phyloP scores from a whole-genome alignment of 2,329 filamentous ascomycete genomes.

The Dactylonectria macrodidyma region DNA sequence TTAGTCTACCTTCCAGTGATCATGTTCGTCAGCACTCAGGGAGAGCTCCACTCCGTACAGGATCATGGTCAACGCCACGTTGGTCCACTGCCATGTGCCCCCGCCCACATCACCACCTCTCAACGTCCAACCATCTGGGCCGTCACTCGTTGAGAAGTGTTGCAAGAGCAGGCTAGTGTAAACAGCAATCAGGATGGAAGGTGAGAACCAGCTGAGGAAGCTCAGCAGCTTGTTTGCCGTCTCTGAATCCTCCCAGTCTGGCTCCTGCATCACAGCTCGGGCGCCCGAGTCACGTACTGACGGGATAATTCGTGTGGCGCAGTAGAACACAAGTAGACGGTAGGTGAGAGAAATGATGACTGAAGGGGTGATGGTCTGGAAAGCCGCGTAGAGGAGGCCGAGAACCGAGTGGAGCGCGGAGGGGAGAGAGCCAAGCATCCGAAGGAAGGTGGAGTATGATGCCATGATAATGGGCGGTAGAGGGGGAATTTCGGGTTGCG shows the following conservation, averaged over 20 bases:
- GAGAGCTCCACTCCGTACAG: slow-evolving; percentile 93
- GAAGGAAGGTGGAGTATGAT: slow-evolving; percentile 92
- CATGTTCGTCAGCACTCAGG: slow-evolving; percentile 85
- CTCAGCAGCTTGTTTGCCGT: slow-evolving; percentile 85
- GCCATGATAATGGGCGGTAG: slow-evolving; percentile 98
- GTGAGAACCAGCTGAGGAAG: slow-evolving; percentile 93
- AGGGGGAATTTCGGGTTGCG: slow-evolving; percentile 93
- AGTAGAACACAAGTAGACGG: slow-evolving; percentile 94
- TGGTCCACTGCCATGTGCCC: slow-evolving; percentile 94
- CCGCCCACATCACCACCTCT: slow-evolving; percentile 85
- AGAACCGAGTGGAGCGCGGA: slow-evolving; percentile 87
- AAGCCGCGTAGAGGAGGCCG: slow-evolving; percentile 89
- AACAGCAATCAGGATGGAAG: slow-evolving; percentile 93
- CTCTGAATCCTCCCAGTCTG: slow-evolving; percentile 87
- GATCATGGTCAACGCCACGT: slow-evolving; percentile 89
- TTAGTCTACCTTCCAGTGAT: slow-evolving; percentile 97
- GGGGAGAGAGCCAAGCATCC: slow-evolving; percentile 86
- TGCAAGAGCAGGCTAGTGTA: slow-evolving; percentile 97
- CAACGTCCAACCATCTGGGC: slow-evolving; percentile 84
- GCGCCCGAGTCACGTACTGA: slow-evolving; percentile 91
- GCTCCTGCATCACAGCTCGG: slow-evolving; percentile 85
- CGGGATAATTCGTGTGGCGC: slow-evolving; percentile 94
- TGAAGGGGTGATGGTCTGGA: slow-evolving; percentile 95
- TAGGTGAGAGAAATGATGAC: slow-evolving; percentile 97
- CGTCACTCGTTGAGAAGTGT: slow-evolving; percentile 87